Evolutionary conservation across 129 eudicot species (phyloP).

Genomic region (Pittosporum tobira): DNA sequence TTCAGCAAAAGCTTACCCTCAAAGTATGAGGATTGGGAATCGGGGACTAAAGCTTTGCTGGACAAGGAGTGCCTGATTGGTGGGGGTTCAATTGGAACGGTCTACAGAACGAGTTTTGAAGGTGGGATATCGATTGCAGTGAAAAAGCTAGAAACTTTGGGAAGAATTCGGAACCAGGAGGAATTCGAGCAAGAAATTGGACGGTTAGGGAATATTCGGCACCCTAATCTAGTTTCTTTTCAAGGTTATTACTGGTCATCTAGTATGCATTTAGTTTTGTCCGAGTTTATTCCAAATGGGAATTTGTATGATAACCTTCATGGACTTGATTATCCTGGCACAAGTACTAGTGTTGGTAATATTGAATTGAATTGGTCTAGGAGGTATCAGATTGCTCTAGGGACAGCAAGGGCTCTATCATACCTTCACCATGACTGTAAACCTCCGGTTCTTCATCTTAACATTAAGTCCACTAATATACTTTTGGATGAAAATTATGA

Average conservation of each 20-base stretch:
- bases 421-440: constrained; percentile 96
- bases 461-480: constrained; percentile 75
- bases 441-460: constrained; percentile 84
- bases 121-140: constrained; percentile 80
- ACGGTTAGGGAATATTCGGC: constrained; percentile 71
- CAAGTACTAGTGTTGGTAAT: constrained; percentile 60
- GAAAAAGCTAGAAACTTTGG: constrained; percentile 73
- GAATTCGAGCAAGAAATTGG: constrained; percentile 93
- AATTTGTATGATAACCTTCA: constrained; percentile 79
- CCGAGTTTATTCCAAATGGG: constrained; percentile 66
- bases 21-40: constrained; percentile 94
- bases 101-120: constrained; percentile 66
- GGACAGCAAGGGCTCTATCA: constrained; percentile 78
- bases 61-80: constrained; percentile 77
- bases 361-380: constrained; percentile 60
- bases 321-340: constrained; percentile 53
- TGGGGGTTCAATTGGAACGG: constrained; percentile 78
- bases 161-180: constrained; percentile 80
- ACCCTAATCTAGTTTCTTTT: constrained; percentile 59
- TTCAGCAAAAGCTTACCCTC: constrained; percentile 88
- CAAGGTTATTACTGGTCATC: constrained; percentile 97
- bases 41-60: constrained; percentile 88
- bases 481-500: constrained; percentile 60
- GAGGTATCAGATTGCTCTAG: constrained; percentile 68
- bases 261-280: constrained; percentile 60